phyloP scores from a whole-genome alignment of 441 rosid species.

The Melastoma candidum region DNA sequence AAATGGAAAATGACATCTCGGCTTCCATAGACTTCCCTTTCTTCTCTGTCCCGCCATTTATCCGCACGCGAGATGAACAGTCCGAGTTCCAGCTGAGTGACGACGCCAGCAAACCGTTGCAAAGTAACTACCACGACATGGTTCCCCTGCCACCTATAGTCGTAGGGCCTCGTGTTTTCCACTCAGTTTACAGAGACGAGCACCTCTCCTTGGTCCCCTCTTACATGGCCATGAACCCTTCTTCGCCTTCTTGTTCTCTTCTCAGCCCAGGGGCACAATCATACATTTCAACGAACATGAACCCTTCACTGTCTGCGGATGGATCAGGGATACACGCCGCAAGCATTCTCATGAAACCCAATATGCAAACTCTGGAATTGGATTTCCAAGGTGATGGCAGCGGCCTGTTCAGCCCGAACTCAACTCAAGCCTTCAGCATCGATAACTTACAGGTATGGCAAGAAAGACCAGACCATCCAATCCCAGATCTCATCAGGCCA shows the following conservation, averaged over 20 bases:
- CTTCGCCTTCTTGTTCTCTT: conserved; percentile 54
- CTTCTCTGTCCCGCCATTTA: conserved; percentile 36
- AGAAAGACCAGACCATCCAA: background rate
- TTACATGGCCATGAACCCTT: conserved; percentile 46
- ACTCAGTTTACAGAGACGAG: conserved; percentile 59
- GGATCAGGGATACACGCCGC: conserved; percentile 36
- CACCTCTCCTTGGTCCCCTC: conserved; percentile 73
- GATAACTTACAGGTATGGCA: conserved; percentile 34
- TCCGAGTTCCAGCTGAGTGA: conserved; percentile 39
- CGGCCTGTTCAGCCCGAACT: conserved; percentile 48
- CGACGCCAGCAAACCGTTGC: conserved; percentile 16
- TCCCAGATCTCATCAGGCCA: too few relatives aligned
- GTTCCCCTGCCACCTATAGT: conserved; percentile 19
- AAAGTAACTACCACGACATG: conserved; percentile 19
- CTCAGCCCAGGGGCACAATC: conserved; percentile 29
- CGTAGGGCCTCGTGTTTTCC: conserved; percentile 22
- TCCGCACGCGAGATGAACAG: conserved; percentile 32
- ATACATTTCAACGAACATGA: conserved; percentile 38
- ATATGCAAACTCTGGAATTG: conserved; percentile 39
- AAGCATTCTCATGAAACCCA: conserved; percentile 32
- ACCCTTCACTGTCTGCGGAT: conserved; percentile 40
- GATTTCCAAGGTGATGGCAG: conserved; percentile 61
- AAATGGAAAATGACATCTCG: conserved; percentile 67
- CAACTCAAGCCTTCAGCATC: conserved; percentile 28
- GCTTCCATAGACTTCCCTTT: conserved; percentile 71